Evolutionary conservation across 164 flowering plant genomes (phyloP).

Genomic region (grape (Vitis vinifera)): ASM3070453v1 NC_081821.1:6616001-6616500

Average conservation of each 20-base stretch:
- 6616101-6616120: neutral
- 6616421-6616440: neutral
- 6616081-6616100: too few species aligned
- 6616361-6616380: neutral
- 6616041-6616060: too few species aligned
- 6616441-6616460: neutral
- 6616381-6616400: neutral
- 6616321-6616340: neutral
- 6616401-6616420: neutral
- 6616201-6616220: slow-evolving; percentile 95
- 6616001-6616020: too few species aligned
- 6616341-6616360: neutral
- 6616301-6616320: neutral
- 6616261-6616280: slow-evolving; percentile 92
- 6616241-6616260: slow-evolving; percentile 99
- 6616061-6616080: too few species aligned
- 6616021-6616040: too few species aligned
- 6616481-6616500: neutral
- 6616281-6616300: neutral
- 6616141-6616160: neutral
- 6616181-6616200: slow-evolving; percentile 86
- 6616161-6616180: slow-evolving; percentile 44
- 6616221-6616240: slow-evolving; percentile 98
- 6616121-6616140: neutral
- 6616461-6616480: neutral